phyloP scores from a whole-genome alignment of 805 yeast genomes.

The Isabelozyma rhagii region DNA sequence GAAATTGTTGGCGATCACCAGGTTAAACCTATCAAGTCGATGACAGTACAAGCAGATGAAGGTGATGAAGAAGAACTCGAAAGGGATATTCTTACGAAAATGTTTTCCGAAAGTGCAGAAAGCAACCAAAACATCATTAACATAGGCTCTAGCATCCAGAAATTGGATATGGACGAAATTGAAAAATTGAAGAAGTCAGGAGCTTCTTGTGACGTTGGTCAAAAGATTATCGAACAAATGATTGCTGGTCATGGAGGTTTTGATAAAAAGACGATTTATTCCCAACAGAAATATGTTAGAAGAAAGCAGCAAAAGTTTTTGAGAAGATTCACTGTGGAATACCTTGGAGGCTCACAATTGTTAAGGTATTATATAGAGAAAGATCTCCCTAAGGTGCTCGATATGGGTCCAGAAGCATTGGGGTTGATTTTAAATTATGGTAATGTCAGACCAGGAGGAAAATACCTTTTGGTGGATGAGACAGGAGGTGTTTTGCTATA shows the following conservation, averaged over 20 bases:
- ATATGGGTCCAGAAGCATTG: constrained; percentile 80
- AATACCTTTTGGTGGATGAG: constrained; percentile 84
- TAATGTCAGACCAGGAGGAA: constrained; percentile 86
- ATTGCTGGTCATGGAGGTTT: constrained; percentile 83
- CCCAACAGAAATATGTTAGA: constrained; percentile 88
- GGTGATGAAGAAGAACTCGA: constrained; percentile 35
- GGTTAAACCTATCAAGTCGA: constrained; percentile 48
- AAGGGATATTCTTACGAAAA: constrained; percentile 32
- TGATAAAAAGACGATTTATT: constrained; percentile 81
- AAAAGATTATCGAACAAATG: constrained; percentile 75
- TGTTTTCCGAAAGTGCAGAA: constrained; percentile 48
- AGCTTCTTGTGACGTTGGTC: constrained; percentile 59
- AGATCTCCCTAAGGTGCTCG: constrained; percentile 68
- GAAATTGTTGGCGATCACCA: constrained; percentile 63
- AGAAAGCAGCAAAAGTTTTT: constrained; percentile 91
- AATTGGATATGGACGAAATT: constrained; percentile 73
- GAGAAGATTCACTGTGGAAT: constrained; percentile 79
- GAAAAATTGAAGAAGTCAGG: constrained; percentile 76
- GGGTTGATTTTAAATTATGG: constrained; percentile 76
- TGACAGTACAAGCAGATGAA: constrained; percentile 26
- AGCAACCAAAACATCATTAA: constrained; percentile 64
- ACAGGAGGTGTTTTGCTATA: constrained; percentile 89
- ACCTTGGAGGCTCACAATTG: constrained; percentile 66
- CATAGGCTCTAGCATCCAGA: constrained; percentile 70
- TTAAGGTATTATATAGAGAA: constrained; percentile 74